These are phyloP conservation scores for Cryptococcus wingfieldii DNA, from an alignment of 1,284 basidiomycete genomes.

Conservation along the genomic window DNA sequence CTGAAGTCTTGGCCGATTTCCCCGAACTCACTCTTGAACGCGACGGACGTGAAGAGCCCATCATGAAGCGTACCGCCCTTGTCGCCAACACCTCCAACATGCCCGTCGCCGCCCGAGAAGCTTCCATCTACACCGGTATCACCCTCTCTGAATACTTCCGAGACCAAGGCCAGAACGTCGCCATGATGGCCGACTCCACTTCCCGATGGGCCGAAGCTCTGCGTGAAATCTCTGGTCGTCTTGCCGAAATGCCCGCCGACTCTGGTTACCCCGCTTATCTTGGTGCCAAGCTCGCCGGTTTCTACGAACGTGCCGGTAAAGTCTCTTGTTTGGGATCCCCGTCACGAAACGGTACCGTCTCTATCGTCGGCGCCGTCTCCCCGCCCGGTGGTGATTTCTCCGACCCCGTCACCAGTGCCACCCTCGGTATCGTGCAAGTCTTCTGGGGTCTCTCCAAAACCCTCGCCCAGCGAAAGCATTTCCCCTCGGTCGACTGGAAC, in stretches of 20 bases:
- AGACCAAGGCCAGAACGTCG: conserved; percentile 94
- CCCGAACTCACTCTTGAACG: conserved; percentile 89
- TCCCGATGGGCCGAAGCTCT: conserved; percentile 99
- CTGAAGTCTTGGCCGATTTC: conserved; percentile 97
- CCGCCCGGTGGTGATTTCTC: conserved; percentile 99
- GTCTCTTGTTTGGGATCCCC: conserved; percentile 90
- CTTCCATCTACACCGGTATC: conserved; percentile 99
- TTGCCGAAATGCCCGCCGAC: conserved; percentile 99
- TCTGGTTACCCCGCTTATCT: conserved; percentile 98
- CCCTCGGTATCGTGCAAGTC: conserved; percentile 97
- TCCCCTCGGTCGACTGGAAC: conserved; percentile 99
- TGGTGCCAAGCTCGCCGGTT: conserved; percentile 89
- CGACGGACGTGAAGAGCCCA: conserved; percentile 89
- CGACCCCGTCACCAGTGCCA: conserved; percentile 95
- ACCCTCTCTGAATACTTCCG: conserved; percentile 99
- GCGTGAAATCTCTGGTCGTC: conserved; percentile 97
- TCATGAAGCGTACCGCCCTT: conserved; percentile 99
- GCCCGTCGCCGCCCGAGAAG: conserved; percentile 99
- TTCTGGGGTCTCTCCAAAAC: conserved; percentile 58
- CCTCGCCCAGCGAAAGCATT: conserved; percentile 87
- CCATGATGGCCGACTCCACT: conserved; percentile 99
- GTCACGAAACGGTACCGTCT: conserved; percentile 83
- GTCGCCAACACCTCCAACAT: conserved; percentile 99
- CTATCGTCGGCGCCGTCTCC: conserved; percentile 97
- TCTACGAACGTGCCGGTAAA: conserved; percentile 99